Base-by-base conservation (phyloP, 2,329 filamentous ascomycete genomes). In the Huntiella moniliformis region DNA sequence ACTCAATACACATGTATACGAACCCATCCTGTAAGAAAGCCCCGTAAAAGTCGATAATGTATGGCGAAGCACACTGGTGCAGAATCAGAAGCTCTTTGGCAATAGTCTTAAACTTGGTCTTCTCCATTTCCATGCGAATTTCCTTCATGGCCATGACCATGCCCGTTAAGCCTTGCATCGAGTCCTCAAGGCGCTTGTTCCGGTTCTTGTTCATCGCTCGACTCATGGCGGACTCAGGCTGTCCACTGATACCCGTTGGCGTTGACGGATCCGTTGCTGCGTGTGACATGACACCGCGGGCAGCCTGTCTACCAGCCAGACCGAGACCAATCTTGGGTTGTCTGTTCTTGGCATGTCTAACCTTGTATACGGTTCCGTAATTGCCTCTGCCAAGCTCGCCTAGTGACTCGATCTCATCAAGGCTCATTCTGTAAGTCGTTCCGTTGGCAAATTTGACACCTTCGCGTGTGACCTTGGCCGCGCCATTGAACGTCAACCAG, bases 121-220 rank as follows among this genome's bases (percentile, higher is more conserved):
- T 91, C 56, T 98, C 91, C 45, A 98, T 69, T 61, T 98, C 91
- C 7, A 98, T 68, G 15, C 91, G 77, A 55, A 98, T 92, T 62
- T 98, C 91, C 61, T 98, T 98, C 91, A 98, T 98, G 11, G 91
- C 91, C 91, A 98, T 96, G 50, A 94, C 70, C 42, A 82, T 74
- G 13, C 88, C 86, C 1, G 77, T 78, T 1, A 73, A 74, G 8
- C 42, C 33, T 12, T 28, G 18, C 39, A 41, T 7, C 18, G 13
- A 31, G 18, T 41, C 32, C 22, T 41, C 39, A 4, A 41, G 5
- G 6, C 18, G n/a, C 16, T 31, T 41, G 6, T 28, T 31, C 39
- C 18, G 28, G 22, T 41, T 41, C 39, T 41, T 41, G 41, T 62
- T 53, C 40, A 53, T 56, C 34, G 17, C 38, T 8, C 45, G 39